Evolutionary conservation across 2,329 filamentous ascomycete genomes (phyloP), one percentile per base, ranked within the genome.

Genomic region (Ophiostoma angusticollis): DNA sequence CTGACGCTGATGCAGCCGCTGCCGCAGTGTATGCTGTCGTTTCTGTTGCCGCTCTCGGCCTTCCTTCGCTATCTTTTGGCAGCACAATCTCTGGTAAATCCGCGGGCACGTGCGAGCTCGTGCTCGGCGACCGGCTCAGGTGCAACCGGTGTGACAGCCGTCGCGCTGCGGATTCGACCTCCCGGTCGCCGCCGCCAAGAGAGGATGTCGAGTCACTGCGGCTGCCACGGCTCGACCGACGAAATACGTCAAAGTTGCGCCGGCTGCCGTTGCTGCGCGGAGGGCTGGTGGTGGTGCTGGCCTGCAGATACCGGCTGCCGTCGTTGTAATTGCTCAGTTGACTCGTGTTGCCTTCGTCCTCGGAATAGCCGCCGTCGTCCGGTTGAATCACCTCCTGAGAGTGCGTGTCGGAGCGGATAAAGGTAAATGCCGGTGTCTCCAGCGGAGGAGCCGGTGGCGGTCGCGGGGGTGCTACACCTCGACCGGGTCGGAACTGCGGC

Each of bases 381-480:
- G 84, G 82, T 40, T 75, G 67, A 55, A 94, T 84, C 48, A 80
- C 64, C 57, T 95, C 85, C 55, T 86, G 73, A 2, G 79, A 77
- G 47, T 77, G 62, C 1, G 87, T 94, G 54, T 93, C 89, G 47
- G 84, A 80, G 45, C 86, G 80, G 53, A 91, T 70, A 62, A 95
- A 85, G 46, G 71, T 84, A 63, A 95, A 85, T 49, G 83, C 77
- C 41, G 80, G 78, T 2, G 66, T 39, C 35, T 36, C 27, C 56
- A 37, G 55, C 54, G 29, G 63, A 54, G 39, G 50, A 56, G 45
- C 58, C 50, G 44, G 61, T 56, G 44, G 54, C 50, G n/a, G 55
- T 3, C 16, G 40, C 24, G 39, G 36, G 6, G 32, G 40, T 12
- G 31, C n/a, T n/a, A n/a, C n/a, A n/a, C n/a, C n/a, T n/a, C n/a